Percentiles rank a stretch among this genome's conserved stretches.
phyloP scores from a whole-genome alignment of 2,329 filamentous ascomycete species.

The Phaeoacremonium minimum region DNA sequence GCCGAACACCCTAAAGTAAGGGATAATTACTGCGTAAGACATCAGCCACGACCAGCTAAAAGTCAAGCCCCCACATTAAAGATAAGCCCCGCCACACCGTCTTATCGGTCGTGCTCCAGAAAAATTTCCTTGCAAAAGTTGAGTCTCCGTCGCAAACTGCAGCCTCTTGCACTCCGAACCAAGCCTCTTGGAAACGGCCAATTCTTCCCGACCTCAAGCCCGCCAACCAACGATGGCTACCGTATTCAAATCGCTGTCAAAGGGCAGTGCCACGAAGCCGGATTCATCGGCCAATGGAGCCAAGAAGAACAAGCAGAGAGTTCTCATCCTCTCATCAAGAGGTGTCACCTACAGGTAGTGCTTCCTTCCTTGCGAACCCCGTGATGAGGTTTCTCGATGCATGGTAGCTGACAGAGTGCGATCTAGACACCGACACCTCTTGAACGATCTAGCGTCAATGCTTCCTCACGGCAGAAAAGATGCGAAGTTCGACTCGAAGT shows the following conservation, averaged over 20 bases:
- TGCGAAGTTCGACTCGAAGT: slow-evolving; percentile 95
- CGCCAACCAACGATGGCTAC: slow-evolving; percentile 56
- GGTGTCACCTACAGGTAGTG: slow-evolving; percentile 81
- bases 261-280: slow-evolving; percentile 44
- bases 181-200: not conserved
- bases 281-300: slow-evolving; percentile 43
- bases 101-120: slow-evolving; percentile 7
- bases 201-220: no score
- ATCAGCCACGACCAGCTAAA: no score
- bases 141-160: not conserved
- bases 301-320: slow-evolving; percentile 67
- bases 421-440: slow-evolving; percentile 80
- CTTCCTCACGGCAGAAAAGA: slow-evolving; percentile 92
- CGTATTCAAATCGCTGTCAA: slow-evolving; percentile 72
- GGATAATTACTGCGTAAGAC: no score
- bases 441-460: slow-evolving; percentile 83
- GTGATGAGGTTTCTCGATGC: not conserved
- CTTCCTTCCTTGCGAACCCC: not conserved
- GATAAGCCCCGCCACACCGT: not conserved
- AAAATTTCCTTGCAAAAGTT: not conserved
- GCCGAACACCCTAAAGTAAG: no score
- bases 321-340: slow-evolving; percentile 86
- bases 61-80: slow-evolving; percentile 3
- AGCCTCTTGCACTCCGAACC: not conserved
- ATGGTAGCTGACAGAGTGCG: slow-evolving; percentile 1